These are phyloP conservation scores for Rhizopus sp. DNA, from an alignment of 371 early-diverging fungal genomes.

Conservation along the genomic window DNA sequence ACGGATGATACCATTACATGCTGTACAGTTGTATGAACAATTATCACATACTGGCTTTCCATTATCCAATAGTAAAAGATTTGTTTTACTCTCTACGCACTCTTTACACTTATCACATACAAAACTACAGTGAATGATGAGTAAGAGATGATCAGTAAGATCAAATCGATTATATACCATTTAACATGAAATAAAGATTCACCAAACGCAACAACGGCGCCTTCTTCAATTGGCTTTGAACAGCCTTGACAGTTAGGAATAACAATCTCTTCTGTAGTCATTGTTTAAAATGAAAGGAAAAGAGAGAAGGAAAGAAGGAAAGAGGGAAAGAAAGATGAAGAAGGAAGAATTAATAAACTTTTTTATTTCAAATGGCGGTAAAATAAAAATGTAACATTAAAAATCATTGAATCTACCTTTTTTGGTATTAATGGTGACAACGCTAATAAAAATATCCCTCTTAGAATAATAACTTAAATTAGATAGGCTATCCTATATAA, in stretches of 20 bases:
- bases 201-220: conserved; percentile 80
- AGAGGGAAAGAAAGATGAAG: neutral
- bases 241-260: conserved; percentile 66
- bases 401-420: neutral
- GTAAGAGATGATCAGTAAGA: neutral
- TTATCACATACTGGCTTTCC: conserved; percentile 83
- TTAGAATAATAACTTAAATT: too few species aligned
- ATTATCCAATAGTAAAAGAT: conserved; percentile 74
- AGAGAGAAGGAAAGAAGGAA: neutral
- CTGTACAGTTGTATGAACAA: conserved; percentile 81
- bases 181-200: conserved; percentile 82
- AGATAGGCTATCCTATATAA: too few species aligned
- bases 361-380: neutral
- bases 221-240: conserved; percentile 68
- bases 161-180: conserved; percentile 53
- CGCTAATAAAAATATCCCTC: too few species aligned
- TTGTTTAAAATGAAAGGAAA: conserved; percentile 4
- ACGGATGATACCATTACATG: conserved; percentile 76
- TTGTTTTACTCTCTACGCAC: conserved; percentile 75
- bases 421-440: conserved; percentile 1
- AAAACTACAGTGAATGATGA: conserved; percentile 50
- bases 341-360: neutral
- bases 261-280: conserved; percentile 17
- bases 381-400: conserved; percentile 4
- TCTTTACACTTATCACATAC: conserved; percentile 75